Conservation (phyloP, 768 basidiomycete species). For the Hygrophorus pudorinus region DNA sequence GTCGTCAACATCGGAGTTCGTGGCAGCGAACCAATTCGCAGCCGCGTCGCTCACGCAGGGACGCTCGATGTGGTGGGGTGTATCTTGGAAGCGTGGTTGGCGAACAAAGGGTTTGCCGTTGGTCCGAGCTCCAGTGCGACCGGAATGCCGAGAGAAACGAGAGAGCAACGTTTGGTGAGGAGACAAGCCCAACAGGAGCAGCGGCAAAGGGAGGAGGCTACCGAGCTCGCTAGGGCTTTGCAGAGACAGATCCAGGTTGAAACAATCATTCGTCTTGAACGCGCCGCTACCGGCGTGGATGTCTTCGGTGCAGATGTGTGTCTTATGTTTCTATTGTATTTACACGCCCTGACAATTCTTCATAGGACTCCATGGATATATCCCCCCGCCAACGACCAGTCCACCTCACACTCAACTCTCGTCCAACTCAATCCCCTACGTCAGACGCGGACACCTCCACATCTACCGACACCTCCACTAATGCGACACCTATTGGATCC, state of each 20-base stretch:
- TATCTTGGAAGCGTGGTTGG: slow-evolving; percentile 88
- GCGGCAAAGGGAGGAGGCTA: slow-evolving; percentile 52
- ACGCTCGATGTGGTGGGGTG: slow-evolving; percentile 90
- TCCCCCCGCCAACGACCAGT: slow-evolving; percentile 11
- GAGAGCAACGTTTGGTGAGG: slow-evolving; percentile 61
- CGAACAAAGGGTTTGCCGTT: slow-evolving; percentile 78
- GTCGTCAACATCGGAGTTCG: slow-evolving; percentile 96
- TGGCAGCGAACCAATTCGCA: slow-evolving; percentile 86
- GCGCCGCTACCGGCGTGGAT: background rate
- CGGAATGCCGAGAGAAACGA: slow-evolving; percentile 62
- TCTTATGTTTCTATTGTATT: slow-evolving; percentile 2
- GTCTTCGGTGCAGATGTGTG: slow-evolving; percentile 8
- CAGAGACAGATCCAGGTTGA: slow-evolving; percentile 37
- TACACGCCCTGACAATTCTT: background rate
- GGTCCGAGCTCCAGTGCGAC: slow-evolving; percentile 72
- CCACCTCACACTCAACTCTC: slow-evolving; percentile 11
- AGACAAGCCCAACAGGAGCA: slow-evolving; percentile 45
- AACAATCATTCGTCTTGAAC: slow-evolving; percentile 11
- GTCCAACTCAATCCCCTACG: slow-evolving; percentile 25
- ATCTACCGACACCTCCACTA: slow-evolving; percentile 51
- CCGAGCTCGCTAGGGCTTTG: slow-evolving; percentile 46
- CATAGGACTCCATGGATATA: slow-evolving; percentile 18
- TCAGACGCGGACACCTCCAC: slow-evolving; percentile 50
- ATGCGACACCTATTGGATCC: slow-evolving; percentile 47
- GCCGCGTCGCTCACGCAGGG: slow-evolving; percentile 89